Evolutionary conservation across 257 asterid genomes (phyloP).

Genomic region (Gynochthodes officinalis): DNA sequence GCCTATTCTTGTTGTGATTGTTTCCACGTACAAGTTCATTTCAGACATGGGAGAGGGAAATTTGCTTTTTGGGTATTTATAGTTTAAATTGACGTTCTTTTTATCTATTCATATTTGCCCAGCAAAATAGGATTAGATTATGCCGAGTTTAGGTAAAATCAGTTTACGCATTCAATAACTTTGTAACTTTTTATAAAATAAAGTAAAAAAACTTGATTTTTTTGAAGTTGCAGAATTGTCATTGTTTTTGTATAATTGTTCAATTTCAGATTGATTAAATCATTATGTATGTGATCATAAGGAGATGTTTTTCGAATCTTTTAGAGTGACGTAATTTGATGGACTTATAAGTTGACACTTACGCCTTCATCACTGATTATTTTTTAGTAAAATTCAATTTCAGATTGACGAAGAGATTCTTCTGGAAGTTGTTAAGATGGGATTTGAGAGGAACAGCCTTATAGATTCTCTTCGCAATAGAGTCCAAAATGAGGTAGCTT

Average conservation of each 20-base stretch:
- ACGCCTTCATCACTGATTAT: background rate
- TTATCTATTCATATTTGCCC: background rate
- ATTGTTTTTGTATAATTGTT: background rate
- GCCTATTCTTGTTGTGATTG: background rate
- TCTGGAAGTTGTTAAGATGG: conserved; percentile 77
- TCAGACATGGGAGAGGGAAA: background rate
- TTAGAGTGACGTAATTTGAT: background rate
- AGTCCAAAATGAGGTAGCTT: conserved; percentile 79
- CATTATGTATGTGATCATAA: background rate
- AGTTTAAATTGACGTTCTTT: background rate
- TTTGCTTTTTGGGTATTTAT: background rate
- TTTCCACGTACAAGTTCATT: background rate
- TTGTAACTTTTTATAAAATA: background rate
- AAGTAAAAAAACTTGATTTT: background rate
- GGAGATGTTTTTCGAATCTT: background rate
- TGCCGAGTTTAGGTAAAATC: background rate
- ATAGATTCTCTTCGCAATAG: conserved; percentile 74
- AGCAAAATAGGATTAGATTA: background rate
- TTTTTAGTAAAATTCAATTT: conserved; percentile 13
- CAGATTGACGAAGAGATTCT: conserved; percentile 95
- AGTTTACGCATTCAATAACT: no score
- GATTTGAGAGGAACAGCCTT: conserved; percentile 63
- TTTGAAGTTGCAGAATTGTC: no score
- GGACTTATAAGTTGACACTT: background rate
- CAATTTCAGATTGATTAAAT: background rate